Evolutionary conservation across 2,329 filamentous ascomycete genomes (phyloP), one percentile per base, ranked within the genome.

Genomic region (Exophiala sp.): DNA sequence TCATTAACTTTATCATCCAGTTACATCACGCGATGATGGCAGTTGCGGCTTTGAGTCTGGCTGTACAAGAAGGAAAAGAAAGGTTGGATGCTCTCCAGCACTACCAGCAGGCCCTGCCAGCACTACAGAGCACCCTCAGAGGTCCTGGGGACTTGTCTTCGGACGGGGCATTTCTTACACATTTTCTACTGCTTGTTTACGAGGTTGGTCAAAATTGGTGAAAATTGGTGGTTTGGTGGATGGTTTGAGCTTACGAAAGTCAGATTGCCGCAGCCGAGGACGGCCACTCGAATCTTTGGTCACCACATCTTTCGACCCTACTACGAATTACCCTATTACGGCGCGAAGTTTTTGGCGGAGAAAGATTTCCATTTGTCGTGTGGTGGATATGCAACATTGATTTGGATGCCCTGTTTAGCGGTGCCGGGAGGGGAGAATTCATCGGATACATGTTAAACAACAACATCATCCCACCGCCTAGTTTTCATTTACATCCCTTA

Each of bases 21-120:
- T 69, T 80, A 46, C 73, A 75, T 42, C 74, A 80, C 60, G 76
- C 78, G 6, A 78, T 81, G 55, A 77, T 78, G 67, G 77, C 77
- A 3, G 64, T 81, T n/a, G 75, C 75, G 19, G 75, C 75, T 14
- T 68, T 79, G 37, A 76, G 74, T 58, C 66, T 78, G 37, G 70
- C 71, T 18, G 69, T 72, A 45, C 71, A 68, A 55, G 69, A 72
- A 24, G 69, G 66, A 22, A 66, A 68, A 22, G 69, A 71, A 45
- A 68, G 70, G 45, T 66, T 77, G 49, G 70, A 75, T 56, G 72
- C 74, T 9, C 64, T 78, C 40, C 73, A 78, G 53, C 75, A 79
- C 58, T 79, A 80, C 57, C 72, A 78, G 43, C 69, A 75, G 59
- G 73, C 75, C 2, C 69, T 79, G 19, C 68, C 73, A 7, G 70